Base-by-base conservation (phyloP, 306 rosid genomes). In the Inga laurina region DNA sequence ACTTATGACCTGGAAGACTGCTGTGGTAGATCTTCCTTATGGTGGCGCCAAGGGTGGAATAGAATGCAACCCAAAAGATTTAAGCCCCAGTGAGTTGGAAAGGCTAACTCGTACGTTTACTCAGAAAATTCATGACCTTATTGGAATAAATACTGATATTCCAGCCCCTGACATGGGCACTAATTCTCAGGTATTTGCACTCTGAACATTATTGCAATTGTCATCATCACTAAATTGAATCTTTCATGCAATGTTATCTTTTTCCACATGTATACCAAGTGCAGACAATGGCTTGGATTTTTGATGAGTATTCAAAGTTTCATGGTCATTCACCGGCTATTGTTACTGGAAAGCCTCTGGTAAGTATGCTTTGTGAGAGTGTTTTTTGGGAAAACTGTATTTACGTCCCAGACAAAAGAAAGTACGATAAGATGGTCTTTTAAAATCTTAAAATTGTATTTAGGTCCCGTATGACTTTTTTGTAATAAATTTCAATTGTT, bases 111-210 rank as follows among this genome's bases (percentile, higher is more conserved):
- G 99, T 84, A 94, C 93, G 68, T 95, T 95, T 85, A 95, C 98
- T n/a, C 99, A 95, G 72, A 95, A 95, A 88, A 92, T 95, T 74
- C 99, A 95, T 79, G 99, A 95, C 84, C 86, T 95, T 41, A 87
- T 95, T 16, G 98, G 99, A 59, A 86, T 84, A 35, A 97, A 92
- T 84, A 92, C 91, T 2, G 99, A 95, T 85, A 97, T 95, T 41
- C 99, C 99, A 0, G 99, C 99, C 52, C 99, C 99, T 7, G 99
- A 95, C 81, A 95, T 95, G 99, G 99, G 99, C 68, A 95, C 99
- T 4, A 97, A 97, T 77, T 93, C 99, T 52, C 99, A 94, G 98
- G 98, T 94, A 72, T 5, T 72, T 43, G 16, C 56, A 71, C 5
- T 71, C 2, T 14, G 4, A 43, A 27, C n/a, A n/a, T 43, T n/a